A percentile compares a stretch with the other conserved stretches of the same genome.
Evolutionary conservation across 108 stramenopile genomes (phyloP).

Genomic region (Stephanodiscus minutulus): DNA sequence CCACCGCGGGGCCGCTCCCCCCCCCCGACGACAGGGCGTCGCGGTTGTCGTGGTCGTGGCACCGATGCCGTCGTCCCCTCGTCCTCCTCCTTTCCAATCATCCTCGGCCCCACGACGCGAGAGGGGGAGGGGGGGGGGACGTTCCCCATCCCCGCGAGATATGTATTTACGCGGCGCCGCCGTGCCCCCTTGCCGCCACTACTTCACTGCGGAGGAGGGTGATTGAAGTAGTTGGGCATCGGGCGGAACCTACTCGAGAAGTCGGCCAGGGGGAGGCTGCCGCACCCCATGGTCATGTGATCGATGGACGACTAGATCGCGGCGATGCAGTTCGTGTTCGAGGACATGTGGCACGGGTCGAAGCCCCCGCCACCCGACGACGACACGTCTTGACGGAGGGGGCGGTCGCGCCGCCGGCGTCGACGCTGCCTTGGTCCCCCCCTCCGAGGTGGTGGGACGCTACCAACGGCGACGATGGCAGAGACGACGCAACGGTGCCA

Average conservation of each 20-base stretch:
- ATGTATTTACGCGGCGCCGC: too few species aligned
- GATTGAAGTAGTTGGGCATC: conserved; percentile 14
- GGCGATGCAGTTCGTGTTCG: not conserved
- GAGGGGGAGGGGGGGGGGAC: too few species aligned
- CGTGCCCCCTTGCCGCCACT: too few species aligned
- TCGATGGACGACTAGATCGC: not conserved
- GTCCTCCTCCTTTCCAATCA: too few species aligned
- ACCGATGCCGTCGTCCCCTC: too few species aligned
- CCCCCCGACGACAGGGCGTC: not conserved
- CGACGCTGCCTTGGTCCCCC: not conserved
- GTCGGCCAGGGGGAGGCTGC: not conserved
- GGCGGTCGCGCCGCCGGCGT: not conserved
- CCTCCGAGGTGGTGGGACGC: too few species aligned
- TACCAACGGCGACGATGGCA: not conserved
- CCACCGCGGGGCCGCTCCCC: conserved; percentile 27
- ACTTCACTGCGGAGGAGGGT: too few species aligned
- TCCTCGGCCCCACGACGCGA: too few species aligned
- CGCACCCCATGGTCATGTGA: conserved; percentile 1
- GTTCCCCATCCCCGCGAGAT: too few species aligned
- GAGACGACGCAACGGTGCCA: not conserved
- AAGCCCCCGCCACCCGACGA: not conserved
- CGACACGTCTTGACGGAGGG: not conserved
- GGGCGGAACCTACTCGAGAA: not conserved
- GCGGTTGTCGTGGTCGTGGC: conserved; percentile 17
- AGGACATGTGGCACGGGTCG: not conserved